Evolutionary conservation across 1,284 basidiomycete species (phyloP), one percentile per base, ranked within the genome.

Genomic region (Bothia castanella): DNA sequence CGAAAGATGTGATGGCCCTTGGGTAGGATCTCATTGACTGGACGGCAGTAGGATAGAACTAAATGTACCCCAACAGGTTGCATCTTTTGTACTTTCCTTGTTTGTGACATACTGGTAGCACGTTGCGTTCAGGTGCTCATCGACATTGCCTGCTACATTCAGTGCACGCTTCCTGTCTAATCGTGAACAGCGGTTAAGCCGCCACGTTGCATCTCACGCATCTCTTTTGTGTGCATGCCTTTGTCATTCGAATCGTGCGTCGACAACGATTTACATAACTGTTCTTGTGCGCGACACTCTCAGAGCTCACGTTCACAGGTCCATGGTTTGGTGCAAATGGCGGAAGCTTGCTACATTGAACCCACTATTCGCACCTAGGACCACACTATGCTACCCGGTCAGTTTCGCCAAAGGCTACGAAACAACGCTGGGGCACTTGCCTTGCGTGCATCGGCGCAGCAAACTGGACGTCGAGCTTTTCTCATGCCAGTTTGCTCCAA

Each of bases 11-110:
- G 38, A 42, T 42, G 13, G 37, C 35, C 27, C 13, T 21, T 16
- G 19, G 23, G 57, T 60, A 49, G 31, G 58, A 13, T 20, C 19
- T 21, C 10, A 6, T 39, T 42, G 12, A 16, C 9, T 20, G 19
- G 16, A 32, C 14, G 14, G 8, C 14, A n/a, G 32, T 30, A 3
- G 17, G 10, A 30, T 2, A 14, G 19, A 17, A 25, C 35, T 59
- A 30, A 59, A 27, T 8, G 14, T 16, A 19, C 17, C 3, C 10
- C 1, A 11, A 45, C n/a, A 55, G 56, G 35, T 19, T 35, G 19
- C 19, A n/a, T n/a, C n/a, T 5, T 31, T n/a, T n/a, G 17, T 36
- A 35, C 31, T 35, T 27, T 30, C n/a, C n/a, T n/a, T n/a, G n/a
- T 51, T 34, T 37, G 37, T 17, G 42, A 32, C 36, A 29, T 45